phyloP scores from a whole-genome alignment of 306 rosid species.

The Rubus idaeus region DNA sequence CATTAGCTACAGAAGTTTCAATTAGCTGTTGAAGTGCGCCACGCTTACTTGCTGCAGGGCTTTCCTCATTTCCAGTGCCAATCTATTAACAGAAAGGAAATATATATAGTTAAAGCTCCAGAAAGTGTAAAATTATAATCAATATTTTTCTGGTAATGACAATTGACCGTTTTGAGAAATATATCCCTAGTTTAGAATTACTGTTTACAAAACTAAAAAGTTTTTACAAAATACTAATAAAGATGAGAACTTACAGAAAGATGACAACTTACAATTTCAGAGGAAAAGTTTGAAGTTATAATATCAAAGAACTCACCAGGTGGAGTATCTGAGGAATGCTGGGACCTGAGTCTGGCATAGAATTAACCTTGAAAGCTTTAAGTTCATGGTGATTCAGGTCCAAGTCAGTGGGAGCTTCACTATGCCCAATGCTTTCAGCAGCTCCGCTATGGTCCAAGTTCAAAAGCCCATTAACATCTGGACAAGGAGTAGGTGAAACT shows the following conservation, averaged over 20 bases:
- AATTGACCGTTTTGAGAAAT: not conserved
- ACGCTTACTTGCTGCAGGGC: slow-evolving; percentile 56
- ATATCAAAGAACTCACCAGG: slow-evolving; percentile 52
- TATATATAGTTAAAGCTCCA: not conserved
- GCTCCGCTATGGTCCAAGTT: slow-evolving; percentile 49
- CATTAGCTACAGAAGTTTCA: slow-evolving; percentile 74
- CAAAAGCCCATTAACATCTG: slow-evolving; percentile 52
- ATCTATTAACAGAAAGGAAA: slow-evolving; percentile 41
- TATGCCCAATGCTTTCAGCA: slow-evolving; percentile 47
- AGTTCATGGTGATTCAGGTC: slow-evolving; percentile 45
- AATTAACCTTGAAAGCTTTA: slow-evolving; percentile 42
- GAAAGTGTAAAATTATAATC: not conserved
- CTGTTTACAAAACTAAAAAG: not conserved
- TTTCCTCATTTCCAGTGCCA: slow-evolving; percentile 65
- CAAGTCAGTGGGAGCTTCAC: slow-evolving; percentile 50
- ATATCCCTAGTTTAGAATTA: not conserved
- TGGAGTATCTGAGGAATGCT: slow-evolving; percentile 96
- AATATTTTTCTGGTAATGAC: not conserved
- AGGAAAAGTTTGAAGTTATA: not conserved
- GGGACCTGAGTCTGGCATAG: slow-evolving; percentile 56
- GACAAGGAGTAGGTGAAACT: slow-evolving; percentile 49
- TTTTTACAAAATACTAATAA: not conserved
- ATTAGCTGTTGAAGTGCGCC: slow-evolving; percentile 80
- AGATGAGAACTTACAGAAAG: not conserved
- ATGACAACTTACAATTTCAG: not conserved